These are phyloP conservation scores for Cutaneotrichosporon cavernicola DNA, from an alignment of 1,284 basidiomycete genomes.

Conservation along the genomic window DNA sequence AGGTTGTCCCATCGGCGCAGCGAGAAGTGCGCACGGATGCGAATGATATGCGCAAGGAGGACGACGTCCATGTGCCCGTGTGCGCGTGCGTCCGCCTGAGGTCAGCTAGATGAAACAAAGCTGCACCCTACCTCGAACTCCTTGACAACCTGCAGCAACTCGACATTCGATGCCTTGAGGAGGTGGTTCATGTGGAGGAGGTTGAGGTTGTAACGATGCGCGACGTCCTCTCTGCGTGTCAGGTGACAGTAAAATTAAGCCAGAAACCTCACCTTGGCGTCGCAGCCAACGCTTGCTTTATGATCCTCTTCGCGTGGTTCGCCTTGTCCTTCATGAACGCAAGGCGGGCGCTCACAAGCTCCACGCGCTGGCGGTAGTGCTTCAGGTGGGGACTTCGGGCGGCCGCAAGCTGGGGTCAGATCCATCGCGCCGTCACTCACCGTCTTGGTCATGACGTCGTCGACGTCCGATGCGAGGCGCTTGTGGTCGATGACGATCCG, in stretches of 20 bases:
- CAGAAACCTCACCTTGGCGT: slow-evolving; percentile 21
- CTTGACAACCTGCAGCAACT: slow-evolving; percentile 28
- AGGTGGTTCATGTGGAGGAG: slow-evolving; percentile 33
- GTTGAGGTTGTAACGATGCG: slow-evolving; percentile 35
- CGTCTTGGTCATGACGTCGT: slow-evolving; percentile 27
- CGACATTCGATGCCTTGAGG: slow-evolving; percentile 21
- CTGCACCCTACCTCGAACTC: slow-evolving; percentile 32
- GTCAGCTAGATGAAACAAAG: slow-evolving; percentile 9
- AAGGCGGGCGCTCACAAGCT: slow-evolving; percentile 32
- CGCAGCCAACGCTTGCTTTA: slow-evolving; percentile 28
- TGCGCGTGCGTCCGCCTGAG: slow-evolving; percentile 15
- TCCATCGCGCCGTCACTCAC: slow-evolving; percentile 17
- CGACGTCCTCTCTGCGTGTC: slow-evolving; percentile 22
- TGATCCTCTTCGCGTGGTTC: slow-evolving; percentile 30
- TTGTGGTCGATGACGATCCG: slow-evolving; percentile 19
- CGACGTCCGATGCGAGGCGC: slow-evolving; percentile 30
- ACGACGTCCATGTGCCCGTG: slow-evolving; percentile 30
- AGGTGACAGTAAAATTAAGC: not conserved
- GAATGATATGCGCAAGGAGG: slow-evolving; percentile 32
- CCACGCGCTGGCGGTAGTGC: slow-evolving; percentile 27
- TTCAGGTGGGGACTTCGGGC: slow-evolving; percentile 29
- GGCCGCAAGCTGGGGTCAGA: slow-evolving; percentile 26
- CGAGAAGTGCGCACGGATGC: slow-evolving; percentile 30
- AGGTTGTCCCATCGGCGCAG: slow-evolving; percentile 42
- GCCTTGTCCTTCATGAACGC: slow-evolving; percentile 33